Evolutionary conservation across 768 basidiomycete species (phyloP).

Genomic region (Suillus fuscotomentosus): DNA sequence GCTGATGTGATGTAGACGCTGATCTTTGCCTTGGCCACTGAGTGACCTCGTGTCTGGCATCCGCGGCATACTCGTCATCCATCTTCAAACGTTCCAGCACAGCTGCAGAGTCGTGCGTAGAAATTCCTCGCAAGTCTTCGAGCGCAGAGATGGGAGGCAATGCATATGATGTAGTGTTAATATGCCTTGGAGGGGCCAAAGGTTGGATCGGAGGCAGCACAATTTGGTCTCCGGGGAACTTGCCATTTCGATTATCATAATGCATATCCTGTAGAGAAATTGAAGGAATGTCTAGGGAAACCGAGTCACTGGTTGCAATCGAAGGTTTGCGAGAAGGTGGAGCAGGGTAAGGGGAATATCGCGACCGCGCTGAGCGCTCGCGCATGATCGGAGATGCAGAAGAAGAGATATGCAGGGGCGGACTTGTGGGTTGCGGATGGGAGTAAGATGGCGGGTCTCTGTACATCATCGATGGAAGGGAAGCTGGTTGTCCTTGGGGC

Average conservation of each 20-base stretch:
- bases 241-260: conserved; percentile 24
- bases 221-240: conserved; percentile 35
- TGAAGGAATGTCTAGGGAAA: conserved; percentile 35
- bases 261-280: conserved; percentile 31
- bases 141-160: conserved; percentile 69
- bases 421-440: conserved; percentile 29
- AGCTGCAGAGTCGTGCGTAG: conserved; percentile 56
- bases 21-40: conserved; percentile 45
- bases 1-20: conserved; percentile 36
- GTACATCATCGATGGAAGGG: conserved; percentile 24
- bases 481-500: conserved; percentile 21
- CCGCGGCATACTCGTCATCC: conserved; percentile 40
- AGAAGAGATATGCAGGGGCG: conserved; percentile 31
- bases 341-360: conserved; percentile 49
- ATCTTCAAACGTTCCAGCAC: conserved; percentile 63
- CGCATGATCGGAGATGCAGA: conserved; percentile 24
- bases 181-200: conserved; percentile 25
- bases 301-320: conserved; percentile 20
- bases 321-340: conserved; percentile 27
- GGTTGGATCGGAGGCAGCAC: conserved; percentile 42
- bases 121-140: conserved; percentile 57
- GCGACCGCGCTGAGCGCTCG: conserved; percentile 24
- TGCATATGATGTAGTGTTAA: conserved; percentile 44
- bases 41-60: conserved; percentile 21
- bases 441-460: conserved; percentile 20